Evolutionary conservation across 2,329 filamentous ascomycete genomes (phyloP), one percentile per base, ranked within the genome.

Genomic region (Alternaria tenuissima): DNA sequence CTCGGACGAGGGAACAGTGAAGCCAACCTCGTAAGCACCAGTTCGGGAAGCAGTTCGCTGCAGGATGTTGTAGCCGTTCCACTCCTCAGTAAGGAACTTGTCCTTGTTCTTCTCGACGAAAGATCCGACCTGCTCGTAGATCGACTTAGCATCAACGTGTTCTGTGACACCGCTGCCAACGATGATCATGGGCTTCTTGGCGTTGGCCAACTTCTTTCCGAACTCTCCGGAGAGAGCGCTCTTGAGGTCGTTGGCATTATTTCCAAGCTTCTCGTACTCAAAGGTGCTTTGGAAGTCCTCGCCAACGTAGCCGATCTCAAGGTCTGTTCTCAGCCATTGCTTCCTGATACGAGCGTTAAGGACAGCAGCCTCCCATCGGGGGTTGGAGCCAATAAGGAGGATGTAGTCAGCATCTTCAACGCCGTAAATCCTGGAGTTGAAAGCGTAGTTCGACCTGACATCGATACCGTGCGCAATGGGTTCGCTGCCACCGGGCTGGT

Each of bases 21-120:
- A 99, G 74, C 95, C 95, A 72, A 99, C 89, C 82, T 99, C 95
- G 77, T 93, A 99, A 62, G 95, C 95, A 77, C 93, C 95, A 38
- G 91, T 91, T 70, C 94, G 90, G 63, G 95, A 97, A 61, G 95
- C 95, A 64, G 93, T 91, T 67, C 94, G 89, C 82, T 99, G 95
- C 53, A 99, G 89, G 62, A 99, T 89, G 79, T 97, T 99, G 86
- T 94, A 99, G 62, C 94, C 95, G 79, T 97, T 95, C 93, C 96
- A 98, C 79, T 97, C 93, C 18, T 88, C 83, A 6, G 92, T 97
- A 75, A 87, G 83, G 85, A 99, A 97, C 83, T 90, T 96, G 70
- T 87, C 84, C 65, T 93, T 89, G 81, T 97, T 90, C 88, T 97
- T 97, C 76, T 97, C 94, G 39, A 97, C 91, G 76, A 98, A 99